Conservation (phyloP, 768 basidiomycete genomes). For the Tricholoma sp. region DNA sequence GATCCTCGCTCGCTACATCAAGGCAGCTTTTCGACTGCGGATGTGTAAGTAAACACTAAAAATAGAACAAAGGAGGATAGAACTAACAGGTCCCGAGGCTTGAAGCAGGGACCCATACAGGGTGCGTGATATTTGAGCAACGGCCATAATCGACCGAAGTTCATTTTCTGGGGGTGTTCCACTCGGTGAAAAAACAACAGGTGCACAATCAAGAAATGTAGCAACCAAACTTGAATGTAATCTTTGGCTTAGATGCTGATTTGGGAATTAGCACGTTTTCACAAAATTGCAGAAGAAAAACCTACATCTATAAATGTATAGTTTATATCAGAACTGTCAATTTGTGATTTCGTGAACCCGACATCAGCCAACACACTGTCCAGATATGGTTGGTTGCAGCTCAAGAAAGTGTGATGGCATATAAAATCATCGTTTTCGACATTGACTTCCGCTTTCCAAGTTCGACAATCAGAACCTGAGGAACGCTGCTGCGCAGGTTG, state of each 20-base stretch:
- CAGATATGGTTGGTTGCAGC: conserved; percentile 5
- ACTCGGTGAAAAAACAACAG: conserved; percentile 71
- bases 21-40: conserved; percentile 18
- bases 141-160: conserved; percentile 51
- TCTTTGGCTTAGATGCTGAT: conserved; percentile 62
- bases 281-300: not conserved
- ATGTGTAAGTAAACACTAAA: conserved; percentile 10
- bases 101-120: conserved; percentile 58
- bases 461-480: conserved; percentile 7
- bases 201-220: conserved; percentile 84
- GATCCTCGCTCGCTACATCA: conserved; percentile 35
- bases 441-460: conserved; percentile 33
- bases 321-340: conserved; percentile 2
- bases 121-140: conserved; percentile 50
- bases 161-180: conserved; percentile 55
- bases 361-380: conserved; percentile 5
- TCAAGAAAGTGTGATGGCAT: conserved; percentile 15
- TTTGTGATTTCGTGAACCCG: not conserved
- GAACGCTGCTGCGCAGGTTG: conserved; percentile 16
- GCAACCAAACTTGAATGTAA: conserved; percentile 79
- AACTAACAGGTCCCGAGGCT: conserved; percentile 32
- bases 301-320: conserved; percentile 5
- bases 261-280: not conserved
- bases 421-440: conserved; percentile 30
- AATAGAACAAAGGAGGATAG: not conserved